Evolutionary conservation across 2,329 filamentous ascomycete species (phyloP).

Genomic region (Verticillium tricorpus): DNA sequence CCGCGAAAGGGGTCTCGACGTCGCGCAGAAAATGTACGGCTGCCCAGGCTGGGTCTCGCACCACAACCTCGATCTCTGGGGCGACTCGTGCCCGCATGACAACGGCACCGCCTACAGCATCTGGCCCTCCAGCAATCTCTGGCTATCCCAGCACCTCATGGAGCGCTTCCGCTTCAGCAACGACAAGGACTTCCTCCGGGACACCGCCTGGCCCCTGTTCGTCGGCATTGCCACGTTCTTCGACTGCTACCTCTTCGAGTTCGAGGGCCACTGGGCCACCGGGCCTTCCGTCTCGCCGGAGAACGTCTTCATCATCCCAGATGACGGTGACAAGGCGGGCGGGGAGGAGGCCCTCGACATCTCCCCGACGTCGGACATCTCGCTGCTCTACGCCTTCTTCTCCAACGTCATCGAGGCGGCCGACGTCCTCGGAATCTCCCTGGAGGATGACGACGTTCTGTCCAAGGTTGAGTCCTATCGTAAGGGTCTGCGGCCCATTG

Average conservation of each 20-base stretch:
- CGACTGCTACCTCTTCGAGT: conserved; percentile 30
- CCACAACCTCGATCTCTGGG: conserved; percentile 35
- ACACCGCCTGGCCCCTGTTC: conserved; percentile 23
- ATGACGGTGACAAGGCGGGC: conserved; percentile 5
- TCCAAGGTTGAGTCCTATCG: background rate
- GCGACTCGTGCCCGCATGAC: conserved; percentile 30
- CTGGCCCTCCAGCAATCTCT: conserved; percentile 35
- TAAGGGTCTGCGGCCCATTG: background rate
- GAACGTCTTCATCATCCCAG: conserved; percentile 15
- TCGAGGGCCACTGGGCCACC: conserved; percentile 19
- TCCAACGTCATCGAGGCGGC: conserved; percentile 6
- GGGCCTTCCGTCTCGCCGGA: conserved; percentile 19
- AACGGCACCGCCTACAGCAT: conserved; percentile 17
- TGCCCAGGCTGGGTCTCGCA: conserved; percentile 31
- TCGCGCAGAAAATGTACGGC: conserved; percentile 30
- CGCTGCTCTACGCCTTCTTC: conserved; percentile 6
- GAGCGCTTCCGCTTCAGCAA: conserved; percentile 31
- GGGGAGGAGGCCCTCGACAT: conserved; percentile 8
- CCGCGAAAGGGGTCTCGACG: conserved; percentile 23
- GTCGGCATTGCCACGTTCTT: conserved; percentile 30
- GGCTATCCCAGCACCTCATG: conserved; percentile 32
- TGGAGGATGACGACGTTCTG: background rate
- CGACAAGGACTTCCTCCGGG: conserved; percentile 17
- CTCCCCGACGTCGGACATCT: background rate
- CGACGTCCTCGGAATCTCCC: conserved; percentile 1